These are phyloP conservation scores for Platismatia glauca DNA, from an alignment of 495 filamentous ascomycete genomes.

Conservation along the genomic window DNA sequence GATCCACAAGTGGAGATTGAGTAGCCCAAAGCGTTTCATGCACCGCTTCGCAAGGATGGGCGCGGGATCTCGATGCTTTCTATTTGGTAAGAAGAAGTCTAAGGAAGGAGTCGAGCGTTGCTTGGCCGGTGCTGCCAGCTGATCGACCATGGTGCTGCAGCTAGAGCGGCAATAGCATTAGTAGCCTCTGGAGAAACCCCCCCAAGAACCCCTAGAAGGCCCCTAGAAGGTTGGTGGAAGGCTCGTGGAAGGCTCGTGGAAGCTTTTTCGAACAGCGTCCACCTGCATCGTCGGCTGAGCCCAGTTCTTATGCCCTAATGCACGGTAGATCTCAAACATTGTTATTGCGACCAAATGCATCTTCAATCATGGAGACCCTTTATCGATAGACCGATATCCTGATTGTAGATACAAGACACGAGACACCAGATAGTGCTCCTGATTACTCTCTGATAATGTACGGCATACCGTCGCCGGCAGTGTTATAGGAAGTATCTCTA, in stretches of 20 bases:
- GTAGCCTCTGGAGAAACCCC: neutral
- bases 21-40: constrained; percentile 3
- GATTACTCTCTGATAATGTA: neutral
- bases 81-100: neutral
- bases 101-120: neutral
- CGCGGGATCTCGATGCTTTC: neutral
- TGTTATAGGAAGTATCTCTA: neutral
- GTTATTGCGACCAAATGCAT: constrained; percentile 4
- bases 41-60: neutral
- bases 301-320: neutral
- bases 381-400: constrained; percentile 5
- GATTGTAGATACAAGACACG: constrained; percentile 6
- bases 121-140: neutral
- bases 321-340: neutral
- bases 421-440: neutral
- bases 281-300: constrained; percentile 1
- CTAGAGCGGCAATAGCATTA: constrained; percentile 5
- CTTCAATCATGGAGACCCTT: neutral
- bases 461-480: neutral
- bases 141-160: neutral
- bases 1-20: too few relatives aligned
- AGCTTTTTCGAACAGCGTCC: neutral
- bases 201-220: neutral
- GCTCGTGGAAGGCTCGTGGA: neutral
- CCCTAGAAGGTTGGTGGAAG: neutral